Base-by-base conservation (phyloP, 2,329 filamentous ascomycete species). In the Colletotrichum costaricense region DNA sequence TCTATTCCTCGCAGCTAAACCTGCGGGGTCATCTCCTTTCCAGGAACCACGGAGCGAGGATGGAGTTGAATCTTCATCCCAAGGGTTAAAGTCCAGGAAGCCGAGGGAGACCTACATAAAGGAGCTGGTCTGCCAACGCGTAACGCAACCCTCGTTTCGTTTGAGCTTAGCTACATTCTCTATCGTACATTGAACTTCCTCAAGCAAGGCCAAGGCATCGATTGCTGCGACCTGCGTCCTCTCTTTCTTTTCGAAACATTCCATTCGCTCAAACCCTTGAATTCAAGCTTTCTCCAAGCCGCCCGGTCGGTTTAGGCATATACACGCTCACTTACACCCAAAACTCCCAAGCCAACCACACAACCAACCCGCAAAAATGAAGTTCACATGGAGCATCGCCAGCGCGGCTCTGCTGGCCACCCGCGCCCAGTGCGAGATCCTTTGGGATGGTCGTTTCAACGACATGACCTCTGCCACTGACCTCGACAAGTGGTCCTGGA, bases 401-500 rank as follows among this genome's bases (percentile, higher is more conserved):
- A 74, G 72, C 58, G 69, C 69, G 68, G 72, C 59, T 49, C 57
- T 74, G 63, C 72, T 74, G 62, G 69, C 63, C 33, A 67, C 68
- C 58, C 63, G 69, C 33, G 72, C 59, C 54, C 72, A 75, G 38
- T 65, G 68, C 57, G 74, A 66, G 38, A 67, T 91, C 64, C 80
- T 91, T 30, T 93, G 91, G 91, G 91, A 93, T 79, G 91, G 91
- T 33, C 88, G 90, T 63, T 91, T 92, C 85, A 92, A 92, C 80
- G 87, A 90, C 69, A 82, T 91, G 75, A 82, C 83, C 19, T 84
- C 87, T 9, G 86, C 86, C 55, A 77, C 84, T 2, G 90, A 92
- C 79, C 85, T 93, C 35, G 84, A 86, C 77, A 86, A 87, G 54
- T 93, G 91, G 91, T 91, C 88, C 4, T 94, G 89, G 88, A 86